phyloP scores from a whole-genome alignment of 2,329 filamentous ascomycete genomes.

The Aciculosporium take region DNA sequence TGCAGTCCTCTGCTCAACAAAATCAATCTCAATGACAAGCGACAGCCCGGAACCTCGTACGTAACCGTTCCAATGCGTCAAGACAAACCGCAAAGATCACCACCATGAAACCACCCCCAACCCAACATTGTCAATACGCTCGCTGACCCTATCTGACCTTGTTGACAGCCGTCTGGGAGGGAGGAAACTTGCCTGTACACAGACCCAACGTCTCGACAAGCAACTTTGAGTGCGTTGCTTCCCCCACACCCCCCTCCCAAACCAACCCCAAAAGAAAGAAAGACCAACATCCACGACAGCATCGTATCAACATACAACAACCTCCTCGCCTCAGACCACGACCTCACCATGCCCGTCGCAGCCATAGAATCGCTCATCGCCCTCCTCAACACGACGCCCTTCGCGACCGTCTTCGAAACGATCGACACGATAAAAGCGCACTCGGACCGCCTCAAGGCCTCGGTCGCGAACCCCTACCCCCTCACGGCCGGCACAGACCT shows the following conservation, averaged over 20 bases:
- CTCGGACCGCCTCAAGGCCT: constrained; percentile 61
- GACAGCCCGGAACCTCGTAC: constrained; percentile 1
- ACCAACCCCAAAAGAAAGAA: background rate
- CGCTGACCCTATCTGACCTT: too few relatives aligned
- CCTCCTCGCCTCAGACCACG: constrained; percentile 51
- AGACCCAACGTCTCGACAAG: constrained; percentile 8
- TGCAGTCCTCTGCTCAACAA: background rate
- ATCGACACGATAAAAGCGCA: constrained; percentile 70
- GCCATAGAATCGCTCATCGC: constrained; percentile 85
- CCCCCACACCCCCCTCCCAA: too few relatives aligned
- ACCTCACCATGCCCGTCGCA: constrained; percentile 89
- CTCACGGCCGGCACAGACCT: constrained; percentile 88
- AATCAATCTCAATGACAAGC: constrained; percentile 3
- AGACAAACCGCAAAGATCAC: too few relatives aligned
- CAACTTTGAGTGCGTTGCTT: constrained; percentile 10
- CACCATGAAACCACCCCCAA: too few relatives aligned
- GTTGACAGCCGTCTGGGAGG: constrained; percentile 2
- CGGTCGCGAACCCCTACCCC: constrained; percentile 77
- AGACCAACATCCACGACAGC: constrained; percentile 17
- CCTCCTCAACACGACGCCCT: constrained; percentile 64
- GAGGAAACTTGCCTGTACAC: constrained; percentile 2
- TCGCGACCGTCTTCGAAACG: constrained; percentile 85
- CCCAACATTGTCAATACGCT: background rate
- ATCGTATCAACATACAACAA: constrained; percentile 42
- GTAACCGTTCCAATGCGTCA: too few relatives aligned